Evolutionary conservation across 106 monocot genomes (phyloP).

Genomic region (Gastrodia elata): DNA sequence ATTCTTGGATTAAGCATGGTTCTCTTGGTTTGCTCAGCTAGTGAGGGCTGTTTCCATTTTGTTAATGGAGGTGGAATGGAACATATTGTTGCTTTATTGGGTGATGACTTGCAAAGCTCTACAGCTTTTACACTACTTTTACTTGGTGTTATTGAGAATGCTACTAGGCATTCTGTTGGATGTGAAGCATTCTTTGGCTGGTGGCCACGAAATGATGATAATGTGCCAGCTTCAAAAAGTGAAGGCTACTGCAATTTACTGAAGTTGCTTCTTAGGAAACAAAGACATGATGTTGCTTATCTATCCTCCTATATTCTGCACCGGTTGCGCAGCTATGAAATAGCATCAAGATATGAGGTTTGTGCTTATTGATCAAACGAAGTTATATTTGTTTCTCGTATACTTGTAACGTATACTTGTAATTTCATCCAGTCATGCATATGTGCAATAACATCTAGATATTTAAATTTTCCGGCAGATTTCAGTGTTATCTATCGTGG

Average conservation of each 20-base stretch:
- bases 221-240: slow-evolving; percentile 55
- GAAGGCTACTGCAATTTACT: slow-evolving; percentile 74
- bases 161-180: slow-evolving; percentile 74
- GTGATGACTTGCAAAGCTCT: slow-evolving; percentile 35
- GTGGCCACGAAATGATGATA: slow-evolving; percentile 70
- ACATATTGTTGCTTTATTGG: slow-evolving; percentile 45
- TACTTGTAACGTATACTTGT: neutral
- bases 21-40: slow-evolving; percentile 65
- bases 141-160: slow-evolving; percentile 68
- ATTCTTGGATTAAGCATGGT: slow-evolving; percentile 41
- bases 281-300: slow-evolving; percentile 83
- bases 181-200: slow-evolving; percentile 97
- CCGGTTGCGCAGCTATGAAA: slow-evolving; percentile 72
- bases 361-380: slow-evolving; percentile 7
- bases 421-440: neutral
- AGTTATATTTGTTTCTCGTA: neutral
- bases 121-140: slow-evolving; percentile 41
- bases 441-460: neutral
- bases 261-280: slow-evolving; percentile 58
- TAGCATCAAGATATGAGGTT: slow-evolving; percentile 79
- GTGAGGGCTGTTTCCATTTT: slow-evolving; percentile 72
- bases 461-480: slow-evolving; percentile 34
- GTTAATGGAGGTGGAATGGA: slow-evolving; percentile 72
- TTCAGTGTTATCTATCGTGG: slow-evolving; percentile 48
- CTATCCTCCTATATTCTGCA: slow-evolving; percentile 70